A percentile compares a stretch with the other conserved stretches of the same genome.
Conservation (phyloP, 345 rosid species). For the Salix arbutifolia region DNA sequence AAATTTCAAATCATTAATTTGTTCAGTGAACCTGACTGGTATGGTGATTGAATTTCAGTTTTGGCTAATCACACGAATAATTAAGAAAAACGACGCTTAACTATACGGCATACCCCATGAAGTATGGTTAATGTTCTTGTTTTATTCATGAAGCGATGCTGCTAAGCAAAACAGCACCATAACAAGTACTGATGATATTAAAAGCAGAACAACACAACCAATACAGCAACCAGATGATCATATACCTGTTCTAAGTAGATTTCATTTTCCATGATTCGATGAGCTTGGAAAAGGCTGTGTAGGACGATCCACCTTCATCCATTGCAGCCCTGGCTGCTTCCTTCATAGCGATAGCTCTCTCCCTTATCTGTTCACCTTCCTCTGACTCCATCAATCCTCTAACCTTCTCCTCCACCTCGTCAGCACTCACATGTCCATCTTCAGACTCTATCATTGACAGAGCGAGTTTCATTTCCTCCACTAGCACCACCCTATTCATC, state of each 20-base stretch:
- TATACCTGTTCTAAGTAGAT: no score
- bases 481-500: constrained; percentile 34
- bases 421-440: constrained; percentile 32
- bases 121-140: not conserved
- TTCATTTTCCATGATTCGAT: not conserved
- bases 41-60: no score
- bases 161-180: not conserved
- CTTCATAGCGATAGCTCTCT: constrained; percentile 9
- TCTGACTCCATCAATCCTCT: constrained; percentile 34
- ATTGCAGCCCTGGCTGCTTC: constrained; percentile 14
- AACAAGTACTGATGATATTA: not conserved
- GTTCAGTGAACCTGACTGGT: no score
- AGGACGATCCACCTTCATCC: constrained; percentile 24
- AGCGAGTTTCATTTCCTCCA: constrained; percentile 53
- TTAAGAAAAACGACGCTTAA: no score
- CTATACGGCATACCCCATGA: not conserved
- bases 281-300: constrained; percentile 14
- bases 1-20: no score
- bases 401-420: constrained; percentile 33
- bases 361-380: constrained; percentile 18
- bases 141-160: not conserved
- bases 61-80: no score
- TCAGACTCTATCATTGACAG: constrained; percentile 38
- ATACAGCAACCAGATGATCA: no score
- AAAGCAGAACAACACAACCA: not conserved